Percentiles rank a stretch among this genome's conserved stretches.
Evolutionary conservation across 257 asterid genomes (phyloP).

Genomic region (Asclepias syriaca): DNA sequence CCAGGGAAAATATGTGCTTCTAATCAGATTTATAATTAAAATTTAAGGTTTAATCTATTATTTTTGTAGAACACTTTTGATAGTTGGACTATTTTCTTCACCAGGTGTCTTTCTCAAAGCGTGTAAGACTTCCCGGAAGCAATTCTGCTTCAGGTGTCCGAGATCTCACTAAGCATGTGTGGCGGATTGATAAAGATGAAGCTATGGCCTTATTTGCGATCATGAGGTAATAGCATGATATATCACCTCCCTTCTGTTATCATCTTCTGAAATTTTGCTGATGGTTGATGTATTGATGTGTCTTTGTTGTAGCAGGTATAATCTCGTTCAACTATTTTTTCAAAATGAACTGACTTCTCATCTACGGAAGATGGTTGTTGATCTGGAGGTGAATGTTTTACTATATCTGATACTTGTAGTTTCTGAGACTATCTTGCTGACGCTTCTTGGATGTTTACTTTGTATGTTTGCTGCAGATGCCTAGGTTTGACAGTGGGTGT

Average conservation of each 20-base stretch:
- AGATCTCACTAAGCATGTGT: constrained; percentile 51
- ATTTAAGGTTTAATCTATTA: not conserved
- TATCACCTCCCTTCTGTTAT: constrained; percentile 5
- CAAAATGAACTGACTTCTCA: constrained; percentile 60
- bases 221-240: constrained; percentile 63
- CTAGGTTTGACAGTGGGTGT: constrained; percentile 87
- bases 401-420: not conserved
- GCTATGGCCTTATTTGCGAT: constrained; percentile 63
- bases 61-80: not conserved
- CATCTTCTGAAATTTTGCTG: not conserved
- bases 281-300: constrained; percentile 4
- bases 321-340: constrained; percentile 78
- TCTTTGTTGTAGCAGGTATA: constrained; percentile 56
- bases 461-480: constrained; percentile 48
- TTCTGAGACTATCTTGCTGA: not conserved
- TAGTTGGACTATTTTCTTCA: constrained; percentile 16
- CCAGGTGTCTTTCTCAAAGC: constrained; percentile 77
- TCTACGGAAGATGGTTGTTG: constrained; percentile 81
- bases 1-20: not conserved
- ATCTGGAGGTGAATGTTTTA: constrained; percentile 65
- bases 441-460: constrained; percentile 12
- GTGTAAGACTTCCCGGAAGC: constrained; percentile 69
- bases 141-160: constrained; percentile 37
- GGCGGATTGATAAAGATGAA: constrained; percentile 96
- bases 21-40: not conserved